Evolutionary conservation across 2,329 filamentous ascomycete species (phyloP), one percentile per base, ranked within the genome.

Genomic region (Fusarium sulawesiense): DNA sequence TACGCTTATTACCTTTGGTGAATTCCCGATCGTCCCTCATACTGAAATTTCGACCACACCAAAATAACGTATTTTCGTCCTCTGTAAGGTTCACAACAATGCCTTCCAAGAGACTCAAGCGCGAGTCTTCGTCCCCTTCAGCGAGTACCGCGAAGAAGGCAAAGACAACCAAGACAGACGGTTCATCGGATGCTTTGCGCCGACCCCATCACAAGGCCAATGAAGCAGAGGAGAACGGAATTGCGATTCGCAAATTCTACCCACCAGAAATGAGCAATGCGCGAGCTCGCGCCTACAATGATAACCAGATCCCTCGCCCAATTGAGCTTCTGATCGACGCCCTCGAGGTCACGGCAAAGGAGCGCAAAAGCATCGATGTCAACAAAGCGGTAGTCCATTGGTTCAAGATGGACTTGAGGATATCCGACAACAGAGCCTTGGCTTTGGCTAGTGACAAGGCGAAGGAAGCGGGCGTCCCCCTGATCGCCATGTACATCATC

Each of bases 391-490:
- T 97, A 0, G 87, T 97, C 1, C 93, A 97, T 80, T 97, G 94
- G 94, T 97, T 95, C 83, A 97, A 96, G 80, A 89, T 88, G 75
- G 94, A 97, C 77, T 80, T 97, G 53, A 87, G 94, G 4, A 84
- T 87, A 3, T 79, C 81, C 1, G 94, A 98, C 78, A 97, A 97
- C 77, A 91, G 87, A 11, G 88, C 88, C 0, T 79, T 97, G 25
- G 85, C 87, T 34, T 79, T 89, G 65, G 94, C 94, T 0, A 89
- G 87, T 58, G 81, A 89, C 60, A 81, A 80, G 60, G 93, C 93
- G 2, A 89, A 88, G 61, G 85, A 88, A 40, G 84, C 88, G n/a
- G 86, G 87, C 0, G 85, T 94, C 1, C 91, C 93, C 2, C 81
- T 97, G 40, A 87, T 97, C 40, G 88, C 88, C 58, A 79, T 97